Percentiles rank a stretch among this genome's conserved stretches.
Conservation (phyloP, 208 protist genomes). For the Herpetomonas muscarum region DNA sequence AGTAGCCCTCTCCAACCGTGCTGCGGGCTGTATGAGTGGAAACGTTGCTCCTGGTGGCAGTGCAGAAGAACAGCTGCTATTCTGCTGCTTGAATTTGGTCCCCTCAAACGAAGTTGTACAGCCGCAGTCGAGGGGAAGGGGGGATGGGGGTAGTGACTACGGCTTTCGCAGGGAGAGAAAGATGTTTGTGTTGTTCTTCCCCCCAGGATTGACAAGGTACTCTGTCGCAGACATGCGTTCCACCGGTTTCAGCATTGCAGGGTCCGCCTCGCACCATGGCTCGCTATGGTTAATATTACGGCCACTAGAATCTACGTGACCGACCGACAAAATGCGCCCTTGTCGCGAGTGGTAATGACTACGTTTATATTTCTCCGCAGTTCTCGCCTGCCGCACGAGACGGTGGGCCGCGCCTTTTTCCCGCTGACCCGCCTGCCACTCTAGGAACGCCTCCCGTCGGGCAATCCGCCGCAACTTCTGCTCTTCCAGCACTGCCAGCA, state of each 20-base stretch:
- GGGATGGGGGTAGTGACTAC: too few relatives aligned
- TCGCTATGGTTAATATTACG: background rate
- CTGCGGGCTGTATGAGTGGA: too few relatives aligned
- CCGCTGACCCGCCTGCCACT: constrained; percentile 80
- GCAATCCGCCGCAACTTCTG: constrained; percentile 57
- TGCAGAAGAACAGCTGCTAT: too few relatives aligned
- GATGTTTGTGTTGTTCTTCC: background rate
- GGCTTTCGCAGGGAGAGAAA: background rate
- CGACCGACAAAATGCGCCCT: constrained; percentile 51
- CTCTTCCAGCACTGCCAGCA: constrained; percentile 48
- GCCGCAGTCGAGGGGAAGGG: too few relatives aligned
- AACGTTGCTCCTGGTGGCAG: too few relatives aligned
- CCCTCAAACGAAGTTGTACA: too few relatives aligned
- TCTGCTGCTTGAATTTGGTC: too few relatives aligned
- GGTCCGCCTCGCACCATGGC: background rate
- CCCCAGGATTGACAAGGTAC: constrained; percentile 3
- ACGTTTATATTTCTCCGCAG: constrained; percentile 69
- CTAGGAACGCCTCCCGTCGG: constrained; percentile 66
- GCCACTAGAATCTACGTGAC: constrained; percentile 3
- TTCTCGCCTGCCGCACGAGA: constrained; percentile 55
- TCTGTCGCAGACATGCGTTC: constrained; percentile 1
- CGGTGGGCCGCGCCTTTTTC: constrained; percentile 83
- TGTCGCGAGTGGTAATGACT: constrained; percentile 65
- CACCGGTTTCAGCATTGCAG: background rate
- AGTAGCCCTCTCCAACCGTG: too few relatives aligned